Percentiles rank a stretch among this genome's conserved stretches.
Conservation (phyloP, 306 rosid genomes). For the Potentilla sterilis region DNA sequence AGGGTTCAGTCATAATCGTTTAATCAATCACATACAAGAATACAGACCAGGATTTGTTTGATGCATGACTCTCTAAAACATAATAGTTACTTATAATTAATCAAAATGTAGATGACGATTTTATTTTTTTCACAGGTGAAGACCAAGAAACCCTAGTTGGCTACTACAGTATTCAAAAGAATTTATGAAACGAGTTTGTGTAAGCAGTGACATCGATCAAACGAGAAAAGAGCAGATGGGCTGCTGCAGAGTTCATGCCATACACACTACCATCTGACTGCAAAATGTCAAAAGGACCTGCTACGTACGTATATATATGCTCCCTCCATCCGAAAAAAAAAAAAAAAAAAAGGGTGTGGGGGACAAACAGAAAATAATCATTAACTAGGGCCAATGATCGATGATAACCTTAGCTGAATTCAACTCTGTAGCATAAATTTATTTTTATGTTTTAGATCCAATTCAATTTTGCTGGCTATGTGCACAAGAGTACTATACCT, state of each 20-base stretch:
- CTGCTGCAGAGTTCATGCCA: constrained; percentile 1
- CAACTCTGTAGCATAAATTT: too few relatives aligned
- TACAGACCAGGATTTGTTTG: background rate
- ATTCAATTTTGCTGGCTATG: too few relatives aligned
- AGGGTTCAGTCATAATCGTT: too few relatives aligned
- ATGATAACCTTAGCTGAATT: background rate
- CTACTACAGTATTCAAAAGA: background rate
- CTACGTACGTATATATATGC: background rate
- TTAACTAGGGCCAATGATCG: background rate
- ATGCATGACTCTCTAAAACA: background rate
- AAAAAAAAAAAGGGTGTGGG: too few relatives aligned
- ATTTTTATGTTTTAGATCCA: too few relatives aligned
- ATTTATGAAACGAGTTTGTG: constrained; percentile 1
- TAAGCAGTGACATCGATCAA: constrained; percentile 35
- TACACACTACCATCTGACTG: constrained; percentile 3
- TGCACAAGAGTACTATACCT: too few relatives aligned
- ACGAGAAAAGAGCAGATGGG: background rate
- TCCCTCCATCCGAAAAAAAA: background rate
- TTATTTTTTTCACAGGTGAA: background rate
- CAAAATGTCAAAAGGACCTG: constrained; percentile 18
- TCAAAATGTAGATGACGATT: background rate
- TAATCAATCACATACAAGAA: too few relatives aligned
- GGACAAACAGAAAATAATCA: background rate
- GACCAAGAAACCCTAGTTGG: background rate
- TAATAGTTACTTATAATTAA: background rate